phyloP scores from a whole-genome alignment of 2,329 filamentous ascomycete species.

The Pseudogymnoascus sp. region DNA sequence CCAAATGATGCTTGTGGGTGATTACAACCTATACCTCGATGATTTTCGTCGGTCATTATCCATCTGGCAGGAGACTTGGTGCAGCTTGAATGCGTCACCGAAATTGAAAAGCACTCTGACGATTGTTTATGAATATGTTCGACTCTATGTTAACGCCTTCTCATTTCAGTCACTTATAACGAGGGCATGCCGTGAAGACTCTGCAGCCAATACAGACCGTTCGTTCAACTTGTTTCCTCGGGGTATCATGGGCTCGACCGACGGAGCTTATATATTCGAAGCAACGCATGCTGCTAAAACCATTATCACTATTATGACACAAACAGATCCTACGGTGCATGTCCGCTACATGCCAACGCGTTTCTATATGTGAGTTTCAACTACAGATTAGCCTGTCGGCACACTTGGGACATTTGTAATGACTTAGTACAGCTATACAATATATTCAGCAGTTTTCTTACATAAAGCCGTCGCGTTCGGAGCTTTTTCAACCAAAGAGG shows the following conservation, averaged over 20 bases:
- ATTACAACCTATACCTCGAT: conserved; percentile 21
- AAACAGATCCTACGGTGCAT: conserved; percentile 5
- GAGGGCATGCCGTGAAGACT: conserved; percentile 30
- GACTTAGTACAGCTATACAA: conserved; percentile 1
- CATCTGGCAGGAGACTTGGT: conserved; percentile 12
- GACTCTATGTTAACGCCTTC: conserved; percentile 68
- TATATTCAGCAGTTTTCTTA: conserved; percentile 10
- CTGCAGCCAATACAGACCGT: background rate
- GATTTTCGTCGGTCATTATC: conserved; percentile 15
- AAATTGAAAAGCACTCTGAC: conserved; percentile 60
- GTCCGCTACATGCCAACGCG: conserved; percentile 3
- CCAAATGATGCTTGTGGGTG: conserved; percentile 17
- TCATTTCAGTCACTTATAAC: conserved; percentile 64
- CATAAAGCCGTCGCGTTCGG: conserved; percentile 3
- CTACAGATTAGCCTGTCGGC: background rate
- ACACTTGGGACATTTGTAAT: background rate
- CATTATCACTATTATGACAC: conserved; percentile 13
- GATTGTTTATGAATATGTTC: conserved; percentile 64
- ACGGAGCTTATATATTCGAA: conserved; percentile 19
- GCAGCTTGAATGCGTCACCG: conserved; percentile 34
- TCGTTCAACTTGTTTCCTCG: conserved; percentile 21
- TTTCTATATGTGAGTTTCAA: conserved; percentile 10
- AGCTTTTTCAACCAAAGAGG: conserved; percentile 4
- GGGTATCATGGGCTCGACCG: conserved; percentile 18
- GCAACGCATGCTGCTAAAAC: conserved; percentile 16